These are phyloP conservation scores for Geoglossum glabrum DNA, from an alignment of 495 filamentous ascomycete genomes.

Conservation along the genomic window DNA sequence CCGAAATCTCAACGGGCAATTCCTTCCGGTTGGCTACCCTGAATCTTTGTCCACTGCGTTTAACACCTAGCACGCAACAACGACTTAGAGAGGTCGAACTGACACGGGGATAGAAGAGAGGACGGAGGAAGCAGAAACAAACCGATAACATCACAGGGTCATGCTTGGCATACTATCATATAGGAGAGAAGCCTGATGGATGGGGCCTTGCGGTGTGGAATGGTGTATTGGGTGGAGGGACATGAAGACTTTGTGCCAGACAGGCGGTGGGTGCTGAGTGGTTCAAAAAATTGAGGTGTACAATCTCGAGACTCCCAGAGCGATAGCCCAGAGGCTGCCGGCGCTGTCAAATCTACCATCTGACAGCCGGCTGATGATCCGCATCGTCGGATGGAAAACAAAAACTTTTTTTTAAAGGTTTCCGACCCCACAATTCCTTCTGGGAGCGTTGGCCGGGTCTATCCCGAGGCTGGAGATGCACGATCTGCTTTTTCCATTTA, in stretches of 20 bases:
- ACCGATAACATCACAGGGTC: no score
- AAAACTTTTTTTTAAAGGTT: not conserved
- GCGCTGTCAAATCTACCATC: not conserved
- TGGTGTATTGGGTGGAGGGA: no score
- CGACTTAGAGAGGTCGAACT: no score
- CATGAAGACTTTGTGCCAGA: slow-evolving; percentile 73
- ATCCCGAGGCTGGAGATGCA: not conserved
- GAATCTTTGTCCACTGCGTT: no score
- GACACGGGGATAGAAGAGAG: no score
- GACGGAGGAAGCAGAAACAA: no score
- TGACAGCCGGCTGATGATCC: not conserved
- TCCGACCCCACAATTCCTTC: slow-evolving; percentile 1
- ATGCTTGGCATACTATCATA: no score
- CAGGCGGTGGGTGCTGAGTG: slow-evolving; percentile 75
- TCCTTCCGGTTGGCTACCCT: no score
- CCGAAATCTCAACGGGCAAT: no score
- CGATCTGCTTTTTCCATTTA: not conserved
- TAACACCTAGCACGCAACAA: no score
- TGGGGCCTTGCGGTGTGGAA: no score
- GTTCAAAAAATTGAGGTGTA: slow-evolving; percentile 76
- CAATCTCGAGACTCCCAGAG: slow-evolving; percentile 87
- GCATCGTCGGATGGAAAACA: not conserved
- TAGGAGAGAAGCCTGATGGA: no score
- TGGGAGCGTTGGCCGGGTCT: not conserved
- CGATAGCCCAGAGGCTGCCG: not conserved